phyloP scores from a whole-genome alignment of 23 red algal species.

The Porphyridium purpureum region DNA sequence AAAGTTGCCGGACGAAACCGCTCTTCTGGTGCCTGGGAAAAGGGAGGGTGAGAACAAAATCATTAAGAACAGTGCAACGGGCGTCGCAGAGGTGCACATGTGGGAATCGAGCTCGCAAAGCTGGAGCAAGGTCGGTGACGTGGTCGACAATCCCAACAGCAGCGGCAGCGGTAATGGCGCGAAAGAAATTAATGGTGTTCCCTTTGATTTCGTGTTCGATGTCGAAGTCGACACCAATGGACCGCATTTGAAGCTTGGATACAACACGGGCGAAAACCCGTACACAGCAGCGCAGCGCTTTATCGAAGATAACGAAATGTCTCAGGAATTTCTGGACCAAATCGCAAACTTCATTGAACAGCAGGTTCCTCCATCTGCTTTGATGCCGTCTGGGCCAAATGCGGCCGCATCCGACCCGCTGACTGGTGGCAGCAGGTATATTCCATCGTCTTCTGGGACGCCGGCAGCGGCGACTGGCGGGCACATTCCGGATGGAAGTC shows the following conservation, averaged over 20 bases:
- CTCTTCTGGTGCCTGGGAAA: constrained; percentile 35
- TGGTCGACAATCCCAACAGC: constrained; percentile 48
- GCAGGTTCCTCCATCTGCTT: constrained; percentile 41
- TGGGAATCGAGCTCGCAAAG: constrained; percentile 40
- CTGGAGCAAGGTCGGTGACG: constrained; percentile 90
- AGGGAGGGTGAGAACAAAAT: constrained; percentile 80
- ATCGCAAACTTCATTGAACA: constrained; percentile 83
- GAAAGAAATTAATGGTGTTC: constrained; percentile 18
- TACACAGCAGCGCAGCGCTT: constrained; percentile 87
- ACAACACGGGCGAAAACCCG: constrained; percentile 84
- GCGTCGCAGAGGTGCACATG: constrained; percentile 68
- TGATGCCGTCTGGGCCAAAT: constrained; percentile 5
- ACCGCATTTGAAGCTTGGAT: constrained; percentile 63
- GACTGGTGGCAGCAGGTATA: constrained; percentile 54
- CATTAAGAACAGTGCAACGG: constrained; percentile 20
- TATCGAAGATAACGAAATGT: constrained; percentile 59
- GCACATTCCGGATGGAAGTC: constrained; percentile 5
- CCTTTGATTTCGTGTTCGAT: constrained; percentile 95
- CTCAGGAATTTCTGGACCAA: constrained; percentile 67
- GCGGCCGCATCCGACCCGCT: constrained; percentile 42
- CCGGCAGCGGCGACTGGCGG: not conserved
- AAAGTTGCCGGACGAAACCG: constrained; percentile 32
- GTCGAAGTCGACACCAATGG: constrained; percentile 84
- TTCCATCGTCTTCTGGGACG: constrained; percentile 23
- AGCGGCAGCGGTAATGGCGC: constrained; percentile 16